Evolutionary conservation across 768 basidiomycete genomes (phyloP).

Genomic region (Lactarius vividus): DNA sequence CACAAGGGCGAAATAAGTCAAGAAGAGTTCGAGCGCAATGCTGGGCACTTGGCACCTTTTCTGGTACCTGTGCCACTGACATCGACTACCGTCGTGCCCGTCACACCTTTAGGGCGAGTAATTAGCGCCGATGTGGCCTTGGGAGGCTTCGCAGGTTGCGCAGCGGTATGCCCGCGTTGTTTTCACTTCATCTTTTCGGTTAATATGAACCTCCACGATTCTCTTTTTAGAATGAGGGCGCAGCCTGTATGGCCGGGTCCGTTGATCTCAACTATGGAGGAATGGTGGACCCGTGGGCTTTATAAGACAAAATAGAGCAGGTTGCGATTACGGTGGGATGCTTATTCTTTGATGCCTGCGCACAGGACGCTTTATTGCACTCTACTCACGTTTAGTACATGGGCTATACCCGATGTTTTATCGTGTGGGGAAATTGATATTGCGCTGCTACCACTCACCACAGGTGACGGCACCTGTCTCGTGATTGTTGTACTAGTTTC

Average conservation of each 20-base stretch:
- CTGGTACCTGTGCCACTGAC: constrained; percentile 17
- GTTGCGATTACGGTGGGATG: not conserved
- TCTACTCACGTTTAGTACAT: not conserved
- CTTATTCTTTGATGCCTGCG: not conserved
- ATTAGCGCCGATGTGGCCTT: not conserved
- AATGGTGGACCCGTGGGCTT: not conserved
- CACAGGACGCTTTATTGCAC: too few species aligned
- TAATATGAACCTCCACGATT: not conserved
- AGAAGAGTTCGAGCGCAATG: constrained; percentile 21
- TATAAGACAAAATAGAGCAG: not conserved
- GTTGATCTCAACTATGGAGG: not conserved
- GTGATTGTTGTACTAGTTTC: not conserved
- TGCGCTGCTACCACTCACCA: not conserved
- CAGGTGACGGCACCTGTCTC: not conserved
- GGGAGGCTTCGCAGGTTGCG: constrained; percentile 21
- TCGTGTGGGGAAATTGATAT: not conserved
- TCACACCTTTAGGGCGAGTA: constrained; percentile 7
- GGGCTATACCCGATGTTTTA: not conserved
- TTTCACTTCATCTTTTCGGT: not conserved
- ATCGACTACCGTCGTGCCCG: not conserved
- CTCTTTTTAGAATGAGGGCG: constrained; percentile 4
- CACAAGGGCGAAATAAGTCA: constrained; percentile 17
- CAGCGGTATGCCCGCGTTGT: not conserved
- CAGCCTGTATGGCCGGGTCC: constrained; percentile 19
- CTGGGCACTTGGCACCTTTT: constrained; percentile 12